Conservation (phyloP, 805 yeast species). For the Clavispora asparagi region DNA sequence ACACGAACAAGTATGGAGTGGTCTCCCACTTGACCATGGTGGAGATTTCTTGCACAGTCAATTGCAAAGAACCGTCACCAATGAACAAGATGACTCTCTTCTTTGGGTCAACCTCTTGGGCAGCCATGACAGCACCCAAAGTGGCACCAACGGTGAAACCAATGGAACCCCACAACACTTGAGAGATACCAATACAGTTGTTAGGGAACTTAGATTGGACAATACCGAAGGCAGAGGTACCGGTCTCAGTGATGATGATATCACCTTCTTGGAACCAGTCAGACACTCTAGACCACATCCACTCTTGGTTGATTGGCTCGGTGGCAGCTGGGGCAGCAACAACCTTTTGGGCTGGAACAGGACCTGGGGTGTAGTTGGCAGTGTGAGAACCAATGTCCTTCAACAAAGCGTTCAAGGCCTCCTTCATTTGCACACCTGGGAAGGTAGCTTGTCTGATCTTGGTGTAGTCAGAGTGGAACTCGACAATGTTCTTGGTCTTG, state of each 20-base stretch:
- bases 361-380: constrained; percentile 43
- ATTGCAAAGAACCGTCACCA: constrained; percentile 40
- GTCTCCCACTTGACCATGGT: constrained; percentile 32
- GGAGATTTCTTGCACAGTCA: constrained; percentile 37
- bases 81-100: constrained; percentile 35
- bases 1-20: constrained; percentile 33
- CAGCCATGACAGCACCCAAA: constrained; percentile 25
- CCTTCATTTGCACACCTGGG: constrained; percentile 70
- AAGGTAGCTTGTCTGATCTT: constrained; percentile 65
- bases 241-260: constrained; percentile 23
- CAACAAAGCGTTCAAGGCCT: constrained; percentile 25
- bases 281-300: constrained; percentile 21
- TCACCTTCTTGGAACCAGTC: constrained; percentile 25
- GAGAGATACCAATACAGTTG: constrained; percentile 21
- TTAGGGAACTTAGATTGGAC: constrained; percentile 22
- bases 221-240: constrained; percentile 25
- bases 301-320: constrained; percentile 19
- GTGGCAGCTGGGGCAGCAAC: constrained; percentile 39
- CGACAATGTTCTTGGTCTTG: constrained; percentile 69
- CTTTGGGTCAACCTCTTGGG: constrained; percentile 20
- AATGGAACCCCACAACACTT: constrained; percentile 25
- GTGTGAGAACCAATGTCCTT: constrained; percentile 34
- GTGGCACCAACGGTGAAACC: constrained; percentile 27
- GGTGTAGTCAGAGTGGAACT: constrained; percentile 73
- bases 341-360: constrained; percentile 50